phyloP scores from a whole-genome alignment of 2,329 filamentous ascomycete species.

The Ophiostoma angusticollis region DNA sequence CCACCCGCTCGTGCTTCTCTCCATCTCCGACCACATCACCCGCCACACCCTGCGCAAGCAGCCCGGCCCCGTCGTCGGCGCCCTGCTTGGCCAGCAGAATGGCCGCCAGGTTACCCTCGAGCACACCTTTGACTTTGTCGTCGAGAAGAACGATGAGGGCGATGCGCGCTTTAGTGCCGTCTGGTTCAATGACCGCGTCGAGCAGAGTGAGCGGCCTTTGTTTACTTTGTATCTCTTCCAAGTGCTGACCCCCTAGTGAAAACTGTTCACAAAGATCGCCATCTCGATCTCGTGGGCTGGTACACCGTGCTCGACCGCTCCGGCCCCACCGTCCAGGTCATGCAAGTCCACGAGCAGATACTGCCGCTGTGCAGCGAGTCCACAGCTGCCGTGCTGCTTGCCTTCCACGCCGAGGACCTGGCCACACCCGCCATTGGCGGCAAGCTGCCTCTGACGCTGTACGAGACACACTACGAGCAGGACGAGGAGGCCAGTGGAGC shows the following conservation, averaged over 20 bases:
- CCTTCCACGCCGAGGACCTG: constrained; percentile 62
- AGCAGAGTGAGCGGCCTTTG: constrained; percentile 71
- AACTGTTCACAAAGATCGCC: constrained; percentile 72
- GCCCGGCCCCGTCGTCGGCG: constrained; percentile 66
- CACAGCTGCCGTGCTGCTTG: constrained; percentile 70
- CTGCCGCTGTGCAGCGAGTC: constrained; percentile 68
- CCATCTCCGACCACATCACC: constrained; percentile 92
- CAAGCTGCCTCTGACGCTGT: constrained; percentile 80
- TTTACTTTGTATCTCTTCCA: background rate
- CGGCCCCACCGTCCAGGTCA: constrained; percentile 56
- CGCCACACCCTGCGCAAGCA: constrained; percentile 71
- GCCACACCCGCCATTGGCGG: constrained; percentile 49
- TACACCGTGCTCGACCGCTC: constrained; percentile 64
- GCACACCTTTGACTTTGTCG: constrained; percentile 76
- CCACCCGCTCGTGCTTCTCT: constrained; percentile 89
- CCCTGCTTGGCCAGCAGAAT: constrained; percentile 81
- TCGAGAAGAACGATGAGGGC: constrained; percentile 35
- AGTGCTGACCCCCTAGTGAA: constrained; percentile 48
- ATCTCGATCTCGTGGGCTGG: constrained; percentile 83
- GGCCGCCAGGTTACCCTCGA: constrained; percentile 85
- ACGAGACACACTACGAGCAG: constrained; percentile 72
- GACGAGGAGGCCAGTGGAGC: constrained; percentile 31
- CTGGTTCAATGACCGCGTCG: constrained; percentile 67
- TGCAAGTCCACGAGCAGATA: constrained; percentile 68
- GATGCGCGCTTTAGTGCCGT: constrained; percentile 49